Evolutionary conservation across 495 filamentous ascomycete species (phyloP), one percentile per base, ranked within the genome.

Genomic region (Umbilicaria muhlenbergii): DNA sequence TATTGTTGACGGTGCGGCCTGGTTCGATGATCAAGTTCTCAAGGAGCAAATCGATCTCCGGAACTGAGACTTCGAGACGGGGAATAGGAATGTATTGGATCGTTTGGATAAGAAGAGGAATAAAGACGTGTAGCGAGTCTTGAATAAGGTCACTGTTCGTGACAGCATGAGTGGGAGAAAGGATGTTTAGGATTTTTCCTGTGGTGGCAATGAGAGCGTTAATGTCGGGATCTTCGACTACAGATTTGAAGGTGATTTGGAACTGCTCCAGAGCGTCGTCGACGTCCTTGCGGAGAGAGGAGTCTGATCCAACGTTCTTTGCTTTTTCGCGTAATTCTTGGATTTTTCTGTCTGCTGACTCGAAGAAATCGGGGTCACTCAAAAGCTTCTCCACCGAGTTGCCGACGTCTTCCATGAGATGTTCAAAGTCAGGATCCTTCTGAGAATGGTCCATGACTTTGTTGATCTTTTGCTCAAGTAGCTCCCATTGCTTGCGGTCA

Each of bases 11-110:
- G 2, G 86, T 91, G 31, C 65, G 68, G 16, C 89, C 89, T 0
- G 89, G 89, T 50, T 96, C 87, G 32, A 96, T 66, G 41, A 96
- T 80, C 34, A 96, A 66, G 44, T 91, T 94, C 52, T 94, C 89
- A 7, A 96, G 62, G 0, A 96, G 65, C 11, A 96, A 73, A 50
- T 93, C 86, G 48, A 93, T 64, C 41, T 82, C 75, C 1, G 86
- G 89, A 3, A 82, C 79, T 1, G 83, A 80, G 6, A 94, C 63
- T 51, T 94, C 89, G 32, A 94, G 64, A 4, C 89, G 77, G 0
- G 86, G 86, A 32, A 96, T 89, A 0, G 89, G 89, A 14, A 94
- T 67, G 62, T 85, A 86, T 56, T 92, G 83, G 44, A 94, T 67
- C 10, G 70, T 71, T 49, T 80, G 67, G 49, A 94, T 74, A 34